A percentile compares a stretch with the other conserved stretches of the same genome.
Conservation (phyloP, 1,139 yeast species). For the Nadsonia starkeyi-henricii region DNA sequence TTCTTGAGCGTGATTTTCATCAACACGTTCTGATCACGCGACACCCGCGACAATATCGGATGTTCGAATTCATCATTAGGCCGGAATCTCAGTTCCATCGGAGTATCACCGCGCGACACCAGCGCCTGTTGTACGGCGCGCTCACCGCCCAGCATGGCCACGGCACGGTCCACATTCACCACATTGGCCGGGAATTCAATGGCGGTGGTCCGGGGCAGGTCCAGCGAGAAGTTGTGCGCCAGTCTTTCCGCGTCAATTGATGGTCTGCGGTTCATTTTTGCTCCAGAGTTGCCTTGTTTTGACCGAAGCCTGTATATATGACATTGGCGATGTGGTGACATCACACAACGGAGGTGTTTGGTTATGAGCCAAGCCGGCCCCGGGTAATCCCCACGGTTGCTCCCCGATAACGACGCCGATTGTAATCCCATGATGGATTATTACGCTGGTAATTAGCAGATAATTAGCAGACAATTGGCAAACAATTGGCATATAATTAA, state of each 20-base stretch:
- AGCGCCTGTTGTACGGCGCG: constrained; percentile 24
- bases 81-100: constrained; percentile 52
- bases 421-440: too few relatives aligned
- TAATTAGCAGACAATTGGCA: too few relatives aligned
- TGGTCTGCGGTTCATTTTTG: too few relatives aligned
- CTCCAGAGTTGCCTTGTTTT: too few relatives aligned
- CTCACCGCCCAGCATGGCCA: constrained; percentile 67
- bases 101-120: constrained; percentile 10
- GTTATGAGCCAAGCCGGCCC: too few relatives aligned
- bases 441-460: too few relatives aligned
- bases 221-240: constrained; percentile 14
- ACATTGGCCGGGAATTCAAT: constrained; percentile 73
- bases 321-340: too few relatives aligned
- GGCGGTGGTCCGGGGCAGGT: constrained; percentile 15
- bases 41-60: constrained; percentile 43
- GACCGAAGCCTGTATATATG: too few relatives aligned
- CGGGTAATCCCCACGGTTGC: too few relatives aligned
- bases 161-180: constrained; percentile 45
- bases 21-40: constrained; percentile 46
- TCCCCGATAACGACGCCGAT: too few relatives aligned
- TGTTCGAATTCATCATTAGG: constrained; percentile 63
- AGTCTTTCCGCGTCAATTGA: background rate
- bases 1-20: constrained; percentile 61
- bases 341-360: too few relatives aligned
- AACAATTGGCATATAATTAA: too few relatives aligned